Conservation (phyloP, 306 rosid species). For the Astragalus membranaceus region DNA sequence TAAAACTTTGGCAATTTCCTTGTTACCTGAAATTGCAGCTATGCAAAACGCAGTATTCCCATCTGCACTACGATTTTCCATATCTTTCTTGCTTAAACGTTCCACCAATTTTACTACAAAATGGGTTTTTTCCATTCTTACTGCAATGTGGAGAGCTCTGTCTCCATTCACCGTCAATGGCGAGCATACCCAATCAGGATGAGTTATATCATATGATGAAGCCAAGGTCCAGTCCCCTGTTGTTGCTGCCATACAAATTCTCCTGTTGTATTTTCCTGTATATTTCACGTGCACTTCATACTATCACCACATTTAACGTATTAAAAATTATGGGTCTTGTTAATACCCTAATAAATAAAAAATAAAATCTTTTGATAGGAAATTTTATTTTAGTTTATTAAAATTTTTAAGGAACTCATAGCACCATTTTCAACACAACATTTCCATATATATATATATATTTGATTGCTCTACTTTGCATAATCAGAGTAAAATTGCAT, state of each 20-base stretch:
- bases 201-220: neutral
- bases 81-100: neutral
- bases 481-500: too few species aligned
- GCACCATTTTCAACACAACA: too few species aligned
- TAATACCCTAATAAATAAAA: too few species aligned
- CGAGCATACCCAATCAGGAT: neutral
- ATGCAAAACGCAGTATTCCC: conserved; percentile 3
- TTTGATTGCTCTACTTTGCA: too few species aligned
- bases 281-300: neutral
- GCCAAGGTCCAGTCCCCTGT: neutral
- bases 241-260: neutral
- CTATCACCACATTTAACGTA: too few species aligned
- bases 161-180: neutral
- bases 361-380: too few species aligned
- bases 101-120: neutral
- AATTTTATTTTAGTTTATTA: too few species aligned
- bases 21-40: conserved; percentile 3
- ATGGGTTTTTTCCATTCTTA: neutral
- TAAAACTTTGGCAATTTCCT: neutral
- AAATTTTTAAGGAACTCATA: too few species aligned
- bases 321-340: too few species aligned
- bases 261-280: neutral
- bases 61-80: neutral
- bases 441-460: too few species aligned
- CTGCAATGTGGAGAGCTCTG: conserved; percentile 8